phyloP scores from a whole-genome alignment of 768 basidiomycete species.

The Fistulinella prunicolor region DNA sequence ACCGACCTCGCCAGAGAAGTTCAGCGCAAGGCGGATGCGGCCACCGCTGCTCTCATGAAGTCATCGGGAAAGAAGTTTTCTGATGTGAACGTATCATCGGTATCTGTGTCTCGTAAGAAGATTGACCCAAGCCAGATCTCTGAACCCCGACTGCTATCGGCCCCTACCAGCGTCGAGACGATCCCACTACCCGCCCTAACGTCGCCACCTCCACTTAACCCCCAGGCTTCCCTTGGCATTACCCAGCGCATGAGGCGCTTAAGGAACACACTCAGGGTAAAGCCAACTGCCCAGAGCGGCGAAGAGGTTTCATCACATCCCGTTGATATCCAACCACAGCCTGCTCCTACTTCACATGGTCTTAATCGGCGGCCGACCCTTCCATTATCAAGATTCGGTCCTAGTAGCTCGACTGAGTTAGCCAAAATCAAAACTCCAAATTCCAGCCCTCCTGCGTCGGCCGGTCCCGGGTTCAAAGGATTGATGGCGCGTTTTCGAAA shows the following conservation, averaged over 20 bases:
- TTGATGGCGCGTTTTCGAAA: conserved; percentile 77
- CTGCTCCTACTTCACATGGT: conserved; percentile 32
- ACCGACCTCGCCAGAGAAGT: conserved; percentile 62
- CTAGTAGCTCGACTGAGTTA: conserved; percentile 45
- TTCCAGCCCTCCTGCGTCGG: conserved; percentile 64
- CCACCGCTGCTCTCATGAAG: conserved; percentile 58
- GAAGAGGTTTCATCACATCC: conserved; percentile 50
- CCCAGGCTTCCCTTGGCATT: conserved; percentile 47
- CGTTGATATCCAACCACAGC: conserved; percentile 41
- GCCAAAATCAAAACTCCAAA: conserved; percentile 53
- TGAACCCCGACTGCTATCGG: conserved; percentile 60
- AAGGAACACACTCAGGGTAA: conserved; percentile 62
- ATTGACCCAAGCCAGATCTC: conserved; percentile 65
- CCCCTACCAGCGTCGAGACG: conserved; percentile 65
- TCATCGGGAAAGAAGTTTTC: conserved; percentile 41
- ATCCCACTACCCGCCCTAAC: conserved; percentile 48
- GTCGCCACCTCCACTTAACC: conserved; percentile 35
- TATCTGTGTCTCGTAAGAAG: conserved; percentile 49
- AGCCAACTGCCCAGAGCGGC: conserved; percentile 43
- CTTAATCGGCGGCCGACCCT: conserved; percentile 45
- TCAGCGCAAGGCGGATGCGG: conserved; percentile 64
- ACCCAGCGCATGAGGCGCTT: conserved; percentile 73
- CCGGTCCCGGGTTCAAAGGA: conserved; percentile 71
- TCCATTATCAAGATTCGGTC: conserved; percentile 41
- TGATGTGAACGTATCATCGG: conserved; percentile 39